phyloP scores from a whole-genome alignment of 257 asterid species.

The Ballota nigra region DNA sequence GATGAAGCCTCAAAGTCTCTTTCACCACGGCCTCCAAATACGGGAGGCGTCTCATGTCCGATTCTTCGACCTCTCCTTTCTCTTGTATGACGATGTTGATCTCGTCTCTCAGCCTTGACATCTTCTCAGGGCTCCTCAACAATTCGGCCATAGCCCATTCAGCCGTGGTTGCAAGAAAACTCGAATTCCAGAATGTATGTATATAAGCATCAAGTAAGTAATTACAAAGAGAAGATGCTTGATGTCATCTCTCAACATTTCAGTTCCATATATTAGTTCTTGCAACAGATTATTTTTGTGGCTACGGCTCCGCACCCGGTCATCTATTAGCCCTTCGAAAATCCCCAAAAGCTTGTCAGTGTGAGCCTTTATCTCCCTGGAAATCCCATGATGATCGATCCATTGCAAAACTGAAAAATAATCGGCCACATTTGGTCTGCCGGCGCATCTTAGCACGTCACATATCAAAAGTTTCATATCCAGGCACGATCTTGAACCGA shows the following conservation, averaged over 20 bases:
- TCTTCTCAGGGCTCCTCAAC: slow-evolving; percentile 19
- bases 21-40: too few species aligned
- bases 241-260: slow-evolving; percentile 21
- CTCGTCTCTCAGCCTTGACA: slow-evolving; percentile 19
- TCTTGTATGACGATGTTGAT: not conserved
- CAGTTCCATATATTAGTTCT: slow-evolving; percentile 27
- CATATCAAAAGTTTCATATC: slow-evolving; percentile 43
- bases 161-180: slow-evolving; percentile 26
- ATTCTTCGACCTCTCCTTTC: slow-evolving; percentile 25
- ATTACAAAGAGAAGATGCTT: slow-evolving; percentile 30
- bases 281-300: slow-evolving; percentile 35
- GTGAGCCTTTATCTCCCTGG: slow-evolving; percentile 18
- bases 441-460: too few species aligned
- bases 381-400: slow-evolving; percentile 47
- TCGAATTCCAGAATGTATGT: slow-evolving; percentile 21
- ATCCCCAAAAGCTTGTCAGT: slow-evolving; percentile 21
- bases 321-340: slow-evolving; percentile 32
- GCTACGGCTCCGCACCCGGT: slow-evolving; percentile 29
- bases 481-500: too few species aligned
- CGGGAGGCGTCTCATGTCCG: slow-evolving; percentile 23
- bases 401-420: slow-evolving; percentile 39
- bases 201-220: not conserved
- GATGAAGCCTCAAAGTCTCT: slow-evolving; percentile 43
- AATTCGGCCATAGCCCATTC: slow-evolving; percentile 46
- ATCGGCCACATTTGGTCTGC: too few species aligned